Conservation (phyloP, 805 yeast species). For the Alloascoidea africana region DNA sequence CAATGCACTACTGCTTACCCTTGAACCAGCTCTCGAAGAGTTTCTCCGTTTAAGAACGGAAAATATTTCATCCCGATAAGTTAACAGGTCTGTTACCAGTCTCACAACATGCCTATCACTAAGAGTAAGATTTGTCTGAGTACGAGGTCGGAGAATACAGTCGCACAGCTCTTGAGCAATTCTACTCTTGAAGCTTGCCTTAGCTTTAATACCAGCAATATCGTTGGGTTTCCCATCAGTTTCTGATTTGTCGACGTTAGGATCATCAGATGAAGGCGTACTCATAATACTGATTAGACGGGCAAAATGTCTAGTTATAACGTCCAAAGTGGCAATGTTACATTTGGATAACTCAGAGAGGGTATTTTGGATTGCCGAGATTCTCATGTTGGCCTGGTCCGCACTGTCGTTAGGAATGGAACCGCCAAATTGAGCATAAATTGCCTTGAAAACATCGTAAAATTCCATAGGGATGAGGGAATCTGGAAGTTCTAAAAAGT, state of each 20-base stretch:
- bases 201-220: no score
- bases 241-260: neutral
- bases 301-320: slow-evolving; percentile 60
- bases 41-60: slow-evolving; percentile 33
- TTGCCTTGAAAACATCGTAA: slow-evolving; percentile 42
- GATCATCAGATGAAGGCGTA: neutral
- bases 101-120: slow-evolving; percentile 43
- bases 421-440: slow-evolving; percentile 38
- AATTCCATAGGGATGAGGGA: slow-evolving; percentile 48
- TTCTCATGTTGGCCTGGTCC: neutral
- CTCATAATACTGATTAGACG: slow-evolving; percentile 39
- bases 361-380: slow-evolving; percentile 26
- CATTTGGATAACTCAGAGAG: slow-evolving; percentile 53
- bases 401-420: neutral
- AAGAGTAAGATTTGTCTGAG: slow-evolving; percentile 27
- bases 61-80: slow-evolving; percentile 46
- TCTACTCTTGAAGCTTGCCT: slow-evolving; percentile 15
- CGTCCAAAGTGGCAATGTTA: slow-evolving; percentile 68
- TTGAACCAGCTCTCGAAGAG: slow-evolving; percentile 5
- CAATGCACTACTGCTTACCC: neutral
- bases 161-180: slow-evolving; percentile 54
- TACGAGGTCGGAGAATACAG: slow-evolving; percentile 40
- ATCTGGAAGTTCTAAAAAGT: slow-evolving; percentile 62
- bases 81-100: slow-evolving; percentile 47
- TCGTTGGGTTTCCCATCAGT: neutral